These are phyloP conservation scores for Ogataea methanolica DNA, from an alignment of 805 yeast species.

Conservation along the genomic window DNA sequence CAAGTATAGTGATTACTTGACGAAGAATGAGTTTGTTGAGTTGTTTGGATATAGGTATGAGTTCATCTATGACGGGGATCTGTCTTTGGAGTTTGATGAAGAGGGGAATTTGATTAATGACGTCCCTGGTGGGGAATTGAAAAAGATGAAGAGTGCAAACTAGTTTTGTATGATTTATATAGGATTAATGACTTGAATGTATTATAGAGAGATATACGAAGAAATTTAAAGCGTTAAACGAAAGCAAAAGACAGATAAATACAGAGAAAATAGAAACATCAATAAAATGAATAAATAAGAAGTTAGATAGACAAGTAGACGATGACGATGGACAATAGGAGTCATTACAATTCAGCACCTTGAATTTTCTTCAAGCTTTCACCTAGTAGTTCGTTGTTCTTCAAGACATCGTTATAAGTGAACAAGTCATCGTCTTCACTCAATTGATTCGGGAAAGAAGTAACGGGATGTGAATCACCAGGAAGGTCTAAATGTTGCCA, in stretches of 20 bases:
- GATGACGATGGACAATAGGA: too few species aligned
- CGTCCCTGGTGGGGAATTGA: slow-evolving; percentile 3
- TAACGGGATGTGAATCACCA: neutral
- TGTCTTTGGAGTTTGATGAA: slow-evolving; percentile 21
- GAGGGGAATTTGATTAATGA: slow-evolving; percentile 10
- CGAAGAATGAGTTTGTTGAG: slow-evolving; percentile 42
- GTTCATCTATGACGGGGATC: slow-evolving; percentile 20
- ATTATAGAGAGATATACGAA: too few species aligned
- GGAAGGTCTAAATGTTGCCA: slow-evolving; percentile 47
- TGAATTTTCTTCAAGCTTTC: slow-evolving; percentile 17
- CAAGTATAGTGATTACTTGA: slow-evolving; percentile 50
- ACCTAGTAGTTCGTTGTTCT: slow-evolving; percentile 23
- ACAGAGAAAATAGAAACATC: too few species aligned
- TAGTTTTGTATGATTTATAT: neutral
- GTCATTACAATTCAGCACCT: too few species aligned
- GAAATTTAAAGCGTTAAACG: too few species aligned
- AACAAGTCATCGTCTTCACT: slow-evolving; percentile 22
- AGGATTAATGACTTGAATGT: neutral
- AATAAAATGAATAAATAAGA: too few species aligned
- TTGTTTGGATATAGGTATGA: slow-evolving; percentile 43
- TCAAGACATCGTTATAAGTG: slow-evolving; percentile 22
- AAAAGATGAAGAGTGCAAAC: slow-evolving; percentile 1
- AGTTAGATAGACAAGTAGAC: too few species aligned
- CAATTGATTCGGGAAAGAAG: slow-evolving; percentile 15
- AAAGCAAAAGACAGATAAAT: too few species aligned